phyloP scores from a whole-genome alignment of 495 filamentous ascomycete species.

The Thozetella sp. region DNA sequence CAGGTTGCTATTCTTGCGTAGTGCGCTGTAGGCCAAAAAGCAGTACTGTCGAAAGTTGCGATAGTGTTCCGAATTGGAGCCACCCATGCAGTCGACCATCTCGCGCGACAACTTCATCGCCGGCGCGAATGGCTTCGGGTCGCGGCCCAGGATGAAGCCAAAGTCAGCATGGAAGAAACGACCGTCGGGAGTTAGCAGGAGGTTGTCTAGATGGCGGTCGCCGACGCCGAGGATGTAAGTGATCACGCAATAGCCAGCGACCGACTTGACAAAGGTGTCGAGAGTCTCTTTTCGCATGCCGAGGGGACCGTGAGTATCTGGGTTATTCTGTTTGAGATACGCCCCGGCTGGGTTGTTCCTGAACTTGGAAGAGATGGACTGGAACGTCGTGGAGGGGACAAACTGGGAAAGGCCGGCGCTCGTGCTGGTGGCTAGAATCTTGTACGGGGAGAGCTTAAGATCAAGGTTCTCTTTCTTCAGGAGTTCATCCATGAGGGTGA shows the following conservation, averaged over 20 bases:
- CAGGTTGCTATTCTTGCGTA: constrained; percentile 85
- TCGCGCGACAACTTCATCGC: constrained; percentile 96
- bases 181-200: constrained; percentile 85
- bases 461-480: constrained; percentile 97
- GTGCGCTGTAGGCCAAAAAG: constrained; percentile 90
- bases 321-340: constrained; percentile 89
- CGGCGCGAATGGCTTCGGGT: constrained; percentile 96
- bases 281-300: constrained; percentile 91
- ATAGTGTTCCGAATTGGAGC: constrained; percentile 75
- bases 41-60: constrained; percentile 90
- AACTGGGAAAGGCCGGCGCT: constrained; percentile 92
- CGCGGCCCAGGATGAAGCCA: constrained; percentile 95
- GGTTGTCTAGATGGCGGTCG: constrained; percentile 94
- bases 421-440: constrained; percentile 89
- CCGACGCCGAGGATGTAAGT: constrained; percentile 98
- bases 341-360: constrained; percentile 72
- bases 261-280: constrained; percentile 95
- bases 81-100: constrained; percentile 99
- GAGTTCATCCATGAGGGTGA: constrained; percentile 96
- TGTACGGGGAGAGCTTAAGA: constrained; percentile 92
- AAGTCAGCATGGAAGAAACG: constrained; percentile 99
- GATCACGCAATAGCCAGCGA: constrained; percentile 97
- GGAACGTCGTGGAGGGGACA: constrained; percentile 81
- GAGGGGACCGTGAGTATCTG: constrained; percentile 77
- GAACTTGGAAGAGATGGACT: constrained; percentile 78